Evolutionary conservation across 2,329 filamentous ascomycete species (phyloP), one percentile per base, ranked within the genome.

Genomic region (Penicillium olsonii): DNA sequence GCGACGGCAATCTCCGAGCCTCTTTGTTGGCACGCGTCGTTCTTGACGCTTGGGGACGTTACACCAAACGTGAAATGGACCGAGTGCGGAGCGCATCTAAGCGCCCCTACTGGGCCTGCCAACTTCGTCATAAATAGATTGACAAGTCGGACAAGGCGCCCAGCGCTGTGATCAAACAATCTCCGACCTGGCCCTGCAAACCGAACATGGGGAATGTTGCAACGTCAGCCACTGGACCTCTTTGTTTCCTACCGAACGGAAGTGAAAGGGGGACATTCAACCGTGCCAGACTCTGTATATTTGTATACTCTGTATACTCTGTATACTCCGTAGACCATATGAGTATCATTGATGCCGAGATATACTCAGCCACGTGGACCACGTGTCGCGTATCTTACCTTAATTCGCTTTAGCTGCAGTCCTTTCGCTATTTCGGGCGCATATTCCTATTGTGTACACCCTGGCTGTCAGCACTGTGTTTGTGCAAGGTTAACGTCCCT

Each of bases 311-410:
- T n/a, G n/a, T n/a, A n/a, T n/a, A n/a, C n/a, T n/a, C n/a, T n/a
- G n/a, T n/a, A n/a, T n/a, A n/a, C n/a, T n/a, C n/a, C n/a, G n/a
- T n/a, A n/a, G n/a, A n/a, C n/a, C n/a, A n/a, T n/a, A n/a, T n/a
- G n/a, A n/a, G n/a, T n/a, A n/a, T n/a, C n/a, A n/a, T n/a, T n/a
- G n/a, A n/a, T n/a, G n/a, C n/a, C n/a, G n/a, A n/a, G n/a, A n/a
- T n/a, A n/a, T n/a, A n/a, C n/a, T n/a, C n/a, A n/a, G n/a, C 57
- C 59, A 61, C 59, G 59, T 61, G 59, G 55, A 40, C 50, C 55
- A 57, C 57, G 52, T 61, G 37, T 60, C 59, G 59, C 57, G 50
- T 61, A 57, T 49, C 37, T 43, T 54, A 41, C 35, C 57, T 59
- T 17, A 26, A 40, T 52, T 56, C 5, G 53, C 33, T 24, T 31